A percentile compares a stretch with the other conserved stretches of the same genome.
Conservation (phyloP, 176 grass and related monocot species). For the Oryza australiensis region DNA sequence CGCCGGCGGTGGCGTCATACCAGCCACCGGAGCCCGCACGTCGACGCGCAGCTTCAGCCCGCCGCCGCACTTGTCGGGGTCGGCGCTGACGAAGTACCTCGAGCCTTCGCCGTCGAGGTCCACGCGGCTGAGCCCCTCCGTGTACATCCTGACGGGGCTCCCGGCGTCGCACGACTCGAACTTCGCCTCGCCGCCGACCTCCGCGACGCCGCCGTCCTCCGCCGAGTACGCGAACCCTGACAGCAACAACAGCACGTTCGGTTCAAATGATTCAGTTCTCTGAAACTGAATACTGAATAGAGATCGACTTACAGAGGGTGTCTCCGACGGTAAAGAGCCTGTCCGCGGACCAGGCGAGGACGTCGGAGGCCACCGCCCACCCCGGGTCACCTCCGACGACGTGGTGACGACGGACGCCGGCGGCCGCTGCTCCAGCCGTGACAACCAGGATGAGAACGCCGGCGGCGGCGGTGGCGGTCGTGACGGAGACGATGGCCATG, state of each 20-base stretch:
- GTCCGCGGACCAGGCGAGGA: slow-evolving; percentile 37
- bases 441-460: not conserved
- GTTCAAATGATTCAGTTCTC: not conserved
- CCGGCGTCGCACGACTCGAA: slow-evolving; percentile 32
- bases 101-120: slow-evolving; percentile 40
- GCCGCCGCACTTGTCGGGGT: slow-evolving; percentile 39
- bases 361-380: slow-evolving; percentile 34
- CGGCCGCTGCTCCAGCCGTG: not conserved
- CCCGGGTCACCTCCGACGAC: slow-evolving; percentile 59
- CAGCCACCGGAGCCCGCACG: slow-evolving; percentile 11
- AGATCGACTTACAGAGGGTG: slow-evolving; percentile 37
- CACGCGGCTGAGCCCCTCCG: slow-evolving; percentile 43
- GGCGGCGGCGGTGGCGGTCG: not conserved
- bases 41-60: slow-evolving; percentile 57
- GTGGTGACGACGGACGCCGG: slow-evolving; percentile 13
- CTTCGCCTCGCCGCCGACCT: slow-evolving; percentile 37
- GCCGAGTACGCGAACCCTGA: slow-evolving; percentile 50
- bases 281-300: not conserved
- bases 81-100: slow-evolving; percentile 50
- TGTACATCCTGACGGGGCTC: slow-evolving; percentile 47
- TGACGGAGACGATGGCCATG: not conserved
- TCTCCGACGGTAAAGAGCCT: slow-evolving; percentile 40
- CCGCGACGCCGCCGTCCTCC: slow-evolving; percentile 22
- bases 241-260: not conserved
- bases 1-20: too few relatives aligned